Evolutionary conservation across 306 rosid species (phyloP).

Genomic region (Spatholobus suberectus): DNA sequence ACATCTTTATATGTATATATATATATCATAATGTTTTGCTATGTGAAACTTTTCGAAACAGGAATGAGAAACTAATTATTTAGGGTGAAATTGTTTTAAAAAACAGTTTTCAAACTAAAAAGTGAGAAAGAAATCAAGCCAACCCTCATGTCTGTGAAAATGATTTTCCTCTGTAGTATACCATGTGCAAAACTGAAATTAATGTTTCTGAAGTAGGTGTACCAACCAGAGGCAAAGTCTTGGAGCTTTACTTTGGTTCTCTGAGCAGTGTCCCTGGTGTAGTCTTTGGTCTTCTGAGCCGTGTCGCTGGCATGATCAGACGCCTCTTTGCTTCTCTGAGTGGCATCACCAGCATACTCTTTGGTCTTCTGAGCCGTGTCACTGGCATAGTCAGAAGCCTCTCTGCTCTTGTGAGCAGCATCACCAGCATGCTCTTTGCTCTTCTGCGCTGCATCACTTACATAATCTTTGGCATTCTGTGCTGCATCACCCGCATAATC

Average conservation of each 20-base stretch:
- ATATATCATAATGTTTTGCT: neutral
- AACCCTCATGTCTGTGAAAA: neutral
- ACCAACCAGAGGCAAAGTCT: constrained; percentile 64
- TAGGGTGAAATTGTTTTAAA: neutral
- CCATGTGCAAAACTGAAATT: neutral
- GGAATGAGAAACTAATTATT: too few species aligned
- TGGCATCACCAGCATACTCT: neutral
- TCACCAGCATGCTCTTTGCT: constrained; percentile 1
- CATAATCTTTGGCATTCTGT: neutral
- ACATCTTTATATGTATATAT: neutral
- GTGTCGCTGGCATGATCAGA: neutral
- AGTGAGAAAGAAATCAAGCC: neutral
- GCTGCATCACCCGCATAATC: constrained; percentile 16
- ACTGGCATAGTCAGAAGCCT: neutral
- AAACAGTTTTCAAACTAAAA: neutral
- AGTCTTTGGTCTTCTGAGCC: constrained; percentile 10
- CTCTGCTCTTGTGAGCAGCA: constrained; percentile 36
- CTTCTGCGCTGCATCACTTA: neutral
- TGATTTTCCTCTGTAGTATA: neutral
- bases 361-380: constrained; percentile 4
- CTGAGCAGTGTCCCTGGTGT: constrained; percentile 35
- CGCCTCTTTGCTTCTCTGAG: neutral
- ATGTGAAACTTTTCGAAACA: too few species aligned
- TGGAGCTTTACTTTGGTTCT: constrained; percentile 44
- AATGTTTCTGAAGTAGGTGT: neutral